These are phyloP conservation scores for Sphenostylis stenocarpa DNA, from an alignment of 306 rosid species.

Conservation along the genomic window DNA sequence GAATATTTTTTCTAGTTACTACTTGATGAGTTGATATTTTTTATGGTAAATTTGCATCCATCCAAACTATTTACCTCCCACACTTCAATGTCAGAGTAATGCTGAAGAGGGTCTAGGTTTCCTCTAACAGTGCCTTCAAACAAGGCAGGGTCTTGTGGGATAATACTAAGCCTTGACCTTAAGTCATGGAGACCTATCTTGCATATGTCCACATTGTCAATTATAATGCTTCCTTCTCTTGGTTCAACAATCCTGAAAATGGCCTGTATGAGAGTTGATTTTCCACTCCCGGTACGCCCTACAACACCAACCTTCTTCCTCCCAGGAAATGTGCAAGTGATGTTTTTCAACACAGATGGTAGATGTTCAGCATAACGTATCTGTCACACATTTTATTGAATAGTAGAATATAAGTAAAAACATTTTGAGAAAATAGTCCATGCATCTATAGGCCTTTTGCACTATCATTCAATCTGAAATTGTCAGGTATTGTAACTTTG, in stretches of 20 bases:
- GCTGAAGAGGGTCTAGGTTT: constrained; percentile 75
- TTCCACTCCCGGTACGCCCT: constrained; percentile 97
- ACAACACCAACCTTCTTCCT: constrained; percentile 87
- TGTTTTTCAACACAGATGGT: constrained; percentile 76
- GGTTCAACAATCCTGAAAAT: constrained; percentile 91
- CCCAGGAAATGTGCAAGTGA: constrained; percentile 88
- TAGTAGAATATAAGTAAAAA: constrained; percentile 6
- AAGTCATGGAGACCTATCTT: constrained; percentile 91
- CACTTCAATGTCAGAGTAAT: constrained; percentile 62
- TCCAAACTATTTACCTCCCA: constrained; percentile 96
- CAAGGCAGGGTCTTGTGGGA: constrained; percentile 91
- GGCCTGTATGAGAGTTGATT: constrained; percentile 94
- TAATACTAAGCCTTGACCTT: constrained; percentile 88
- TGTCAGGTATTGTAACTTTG: not conserved
- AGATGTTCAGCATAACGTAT: constrained; percentile 94
- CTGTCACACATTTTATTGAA: constrained; percentile 40
- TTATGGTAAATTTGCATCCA: too few relatives aligned
- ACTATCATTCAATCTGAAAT: not conserved
- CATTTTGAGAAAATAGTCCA: not conserved
- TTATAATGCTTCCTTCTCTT: constrained; percentile 77
- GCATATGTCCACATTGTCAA: constrained; percentile 74
- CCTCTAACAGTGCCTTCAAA: constrained; percentile 94
- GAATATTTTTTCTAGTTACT: not conserved
- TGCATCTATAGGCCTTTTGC: not conserved
- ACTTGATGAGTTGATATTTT: constrained; percentile 8